Evolutionary conservation across 208 protist genomes (phyloP), one percentile per base, ranked within the genome.

Genomic region (Acanthamoeba healyi): DNA sequence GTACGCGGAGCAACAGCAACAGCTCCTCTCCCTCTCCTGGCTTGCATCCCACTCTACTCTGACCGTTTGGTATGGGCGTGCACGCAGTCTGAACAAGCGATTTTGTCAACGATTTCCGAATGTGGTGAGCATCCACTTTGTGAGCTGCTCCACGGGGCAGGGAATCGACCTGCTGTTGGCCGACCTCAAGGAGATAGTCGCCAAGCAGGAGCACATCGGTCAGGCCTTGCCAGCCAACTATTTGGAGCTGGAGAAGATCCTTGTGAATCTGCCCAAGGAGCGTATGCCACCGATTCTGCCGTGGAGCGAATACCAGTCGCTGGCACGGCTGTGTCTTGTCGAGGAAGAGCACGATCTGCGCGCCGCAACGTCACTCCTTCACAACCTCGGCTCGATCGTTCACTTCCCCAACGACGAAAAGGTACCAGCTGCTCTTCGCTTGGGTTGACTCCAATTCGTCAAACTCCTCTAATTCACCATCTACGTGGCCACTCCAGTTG

Each of bases 351-450:
- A 93, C 32, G 88, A 93, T 15, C 40, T 93, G 5, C 65, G 3
- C 46, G 10, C 58, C 22, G 58, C 58, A 12, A 81, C 65, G 9
- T 44, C 58, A n/a, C 42, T 93, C 19, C 67, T 93, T 4, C 88
- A 93, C 51, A 93, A 93, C 46, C 32, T 93, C 22, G 88, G 88
- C 40, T 82, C 63, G 29, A 12, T 93, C 17, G 65, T 93, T 7
- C 36, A 81, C 26, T 81, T 93, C 26, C n/a, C 88, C 36, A 81
- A 93, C 29, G 88, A 93, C 36, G 88, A 93, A 0, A 93, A 93
- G 63, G 63, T 77, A 22, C 44, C n/a, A 14, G n/a, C 34, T 24
- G 15, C 58, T 32, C 4, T 65, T n/a, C 26, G n/a, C n/a, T 65
- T n/a, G n/a, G n/a, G n/a, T n/a, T n/a, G n/a, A n/a, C n/a, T n/a